Evolutionary conservation across 805 yeast genomes (phyloP).

Genomic region (Nakazawaea siamensis): DNA sequence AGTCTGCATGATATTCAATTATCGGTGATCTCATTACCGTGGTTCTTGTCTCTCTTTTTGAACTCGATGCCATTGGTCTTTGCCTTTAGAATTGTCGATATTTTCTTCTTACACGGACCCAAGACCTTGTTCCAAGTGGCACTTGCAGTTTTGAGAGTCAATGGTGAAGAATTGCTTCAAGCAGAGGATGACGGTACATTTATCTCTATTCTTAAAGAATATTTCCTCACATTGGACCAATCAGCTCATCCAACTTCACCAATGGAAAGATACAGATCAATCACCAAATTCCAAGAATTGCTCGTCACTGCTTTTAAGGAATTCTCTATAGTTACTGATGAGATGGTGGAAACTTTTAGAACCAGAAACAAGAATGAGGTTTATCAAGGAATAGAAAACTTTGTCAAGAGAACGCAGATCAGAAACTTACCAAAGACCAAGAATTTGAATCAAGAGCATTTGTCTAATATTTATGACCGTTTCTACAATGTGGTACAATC

Average conservation of each 20-base stretch:
- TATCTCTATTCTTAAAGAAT: slow-evolving; percentile 75
- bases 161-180: slow-evolving; percentile 73
- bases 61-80: slow-evolving; percentile 92
- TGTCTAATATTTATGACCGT: slow-evolving; percentile 75
- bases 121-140: slow-evolving; percentile 88
- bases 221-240: slow-evolving; percentile 69
- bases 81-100: slow-evolving; percentile 87
- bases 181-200: slow-evolving; percentile 91
- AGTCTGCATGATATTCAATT: slow-evolving; percentile 76
- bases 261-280: slow-evolving; percentile 52
- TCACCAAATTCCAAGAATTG: slow-evolving; percentile 83
- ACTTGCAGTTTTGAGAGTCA: slow-evolving; percentile 78
- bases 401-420: slow-evolving; percentile 86
- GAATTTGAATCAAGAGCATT: slow-evolving; percentile 46
- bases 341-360: slow-evolving; percentile 60
- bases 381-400: slow-evolving; percentile 77
- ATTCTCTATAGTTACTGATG: slow-evolving; percentile 73
- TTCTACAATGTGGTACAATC: slow-evolving; percentile 65
- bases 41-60: slow-evolving; percentile 88
- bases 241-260: slow-evolving; percentile 69
- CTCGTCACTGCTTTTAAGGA: slow-evolving; percentile 90
- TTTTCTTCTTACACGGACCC: slow-evolving; percentile 85
- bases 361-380: slow-evolving; percentile 67
- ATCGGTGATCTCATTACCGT: slow-evolving; percentile 88
- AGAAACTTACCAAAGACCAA: slow-evolving; percentile 75